Conservation (phyloP, 345 rosid species). For the Eucalyptus curtisii region DNA sequence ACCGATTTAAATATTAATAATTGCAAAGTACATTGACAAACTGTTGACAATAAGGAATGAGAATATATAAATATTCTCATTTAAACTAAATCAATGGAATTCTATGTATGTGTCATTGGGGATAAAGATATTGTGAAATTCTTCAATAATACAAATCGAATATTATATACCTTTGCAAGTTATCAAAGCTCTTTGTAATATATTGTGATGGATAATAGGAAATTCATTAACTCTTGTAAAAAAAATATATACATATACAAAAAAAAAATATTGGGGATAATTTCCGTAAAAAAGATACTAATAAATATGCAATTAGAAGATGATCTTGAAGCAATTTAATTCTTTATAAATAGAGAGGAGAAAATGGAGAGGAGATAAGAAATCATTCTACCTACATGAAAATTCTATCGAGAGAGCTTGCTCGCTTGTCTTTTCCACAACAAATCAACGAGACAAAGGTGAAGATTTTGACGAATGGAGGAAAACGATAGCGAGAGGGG, state of each 20-base stretch:
- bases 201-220: background rate
- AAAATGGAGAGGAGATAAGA: background rate
- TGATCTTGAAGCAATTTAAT: background rate
- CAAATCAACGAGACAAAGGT: background rate
- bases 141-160: background rate
- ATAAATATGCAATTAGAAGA: background rate
- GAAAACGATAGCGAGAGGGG: background rate
- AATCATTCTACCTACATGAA: background rate
- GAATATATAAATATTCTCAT: background rate
- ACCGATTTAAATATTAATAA: background rate
- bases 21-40: background rate
- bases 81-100: background rate
- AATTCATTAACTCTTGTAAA: background rate
- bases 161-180: background rate
- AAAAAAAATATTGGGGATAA: background rate
- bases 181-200: background rate
- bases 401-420: background rate
- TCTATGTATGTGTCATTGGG: background rate
- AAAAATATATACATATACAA: background rate
- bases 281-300: background rate
- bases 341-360: background rate
- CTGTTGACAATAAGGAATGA: background rate
- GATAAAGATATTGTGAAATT: background rate
- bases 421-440: background rate
- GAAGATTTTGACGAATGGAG: background rate